Percentiles rank a stretch among this genome's conserved stretches.
Evolutionary conservation across 371 early-diverging fungal species (phyloP).

Genomic region (Funneliformis caledonium): DNA sequence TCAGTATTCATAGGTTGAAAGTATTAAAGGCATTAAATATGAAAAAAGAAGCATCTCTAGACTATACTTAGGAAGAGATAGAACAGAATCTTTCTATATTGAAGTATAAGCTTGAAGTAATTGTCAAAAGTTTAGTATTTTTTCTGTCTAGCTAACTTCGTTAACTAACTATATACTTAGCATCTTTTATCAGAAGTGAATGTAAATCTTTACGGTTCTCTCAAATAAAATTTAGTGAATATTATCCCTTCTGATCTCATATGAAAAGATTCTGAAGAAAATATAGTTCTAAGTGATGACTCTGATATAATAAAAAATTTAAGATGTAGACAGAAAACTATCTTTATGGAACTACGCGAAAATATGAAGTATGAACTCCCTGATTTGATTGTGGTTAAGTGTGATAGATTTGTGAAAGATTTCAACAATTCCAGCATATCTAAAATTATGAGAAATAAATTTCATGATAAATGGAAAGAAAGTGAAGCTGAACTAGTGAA

Average conservation of each 20-base stretch:
- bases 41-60: neutral
- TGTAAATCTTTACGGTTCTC: constrained; percentile 33
- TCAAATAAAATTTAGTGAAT: constrained; percentile 15
- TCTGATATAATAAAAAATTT: constrained; percentile 31
- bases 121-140: too few relatives aligned
- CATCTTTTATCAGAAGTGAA: neutral
- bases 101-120: too few relatives aligned
- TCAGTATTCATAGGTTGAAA: too few relatives aligned
- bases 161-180: too few relatives aligned
- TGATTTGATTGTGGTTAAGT: constrained; percentile 19
- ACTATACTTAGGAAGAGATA: too few relatives aligned
- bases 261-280: constrained; percentile 10
- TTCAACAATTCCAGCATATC: constrained; percentile 24
- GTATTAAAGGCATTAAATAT: neutral
- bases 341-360: constrained; percentile 31
- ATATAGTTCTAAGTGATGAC: constrained; percentile 19
- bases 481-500: constrained; percentile 8
- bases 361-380: constrained; percentile 33
- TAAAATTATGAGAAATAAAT: constrained; percentile 10
- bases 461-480: constrained; percentile 36
- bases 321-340: constrained; percentile 23
- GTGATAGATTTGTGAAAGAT: constrained; percentile 32
- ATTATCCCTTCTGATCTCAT: neutral
- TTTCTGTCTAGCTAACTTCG: too few relatives aligned
- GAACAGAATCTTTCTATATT: neutral